Conservation (phyloP, 139 green algal genomes). For the Chlamydomonas schloesseri region DNA sequence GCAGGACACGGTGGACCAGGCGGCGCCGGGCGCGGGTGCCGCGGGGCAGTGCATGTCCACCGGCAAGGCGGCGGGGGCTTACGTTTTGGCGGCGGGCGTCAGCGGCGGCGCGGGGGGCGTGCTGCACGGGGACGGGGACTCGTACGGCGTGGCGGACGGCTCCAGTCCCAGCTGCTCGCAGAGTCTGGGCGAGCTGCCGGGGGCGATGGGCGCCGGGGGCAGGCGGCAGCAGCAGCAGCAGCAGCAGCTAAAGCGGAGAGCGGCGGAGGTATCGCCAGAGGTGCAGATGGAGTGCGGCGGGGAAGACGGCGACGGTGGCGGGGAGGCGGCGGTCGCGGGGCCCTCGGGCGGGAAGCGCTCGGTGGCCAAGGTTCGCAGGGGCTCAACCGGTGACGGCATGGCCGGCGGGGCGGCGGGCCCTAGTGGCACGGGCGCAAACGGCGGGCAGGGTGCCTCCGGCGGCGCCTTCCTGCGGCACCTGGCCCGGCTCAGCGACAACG, state of each 20-base stretch:
- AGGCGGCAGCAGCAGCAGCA: no score
- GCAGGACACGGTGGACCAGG: conserved; percentile 1
- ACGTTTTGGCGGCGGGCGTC: background rate
- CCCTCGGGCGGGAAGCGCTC: background rate
- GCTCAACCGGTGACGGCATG: background rate
- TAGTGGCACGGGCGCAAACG: background rate
- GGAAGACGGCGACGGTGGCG: background rate
- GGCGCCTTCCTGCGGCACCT: conserved; percentile 20
- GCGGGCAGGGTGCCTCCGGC: background rate
- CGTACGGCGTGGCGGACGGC: background rate
- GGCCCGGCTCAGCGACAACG: conserved; percentile 22
- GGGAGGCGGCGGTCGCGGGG: background rate
- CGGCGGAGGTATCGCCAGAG: no score
- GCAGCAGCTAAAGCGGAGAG: no score
- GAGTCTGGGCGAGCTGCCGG: background rate
- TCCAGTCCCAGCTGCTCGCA: conserved; percentile 27
- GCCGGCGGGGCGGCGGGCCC: background rate
- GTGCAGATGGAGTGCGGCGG: background rate
- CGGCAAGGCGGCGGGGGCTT: background rate
- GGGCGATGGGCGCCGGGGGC: background rate
- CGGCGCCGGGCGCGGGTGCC: background rate
- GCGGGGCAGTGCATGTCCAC: background rate
- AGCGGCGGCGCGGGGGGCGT: background rate
- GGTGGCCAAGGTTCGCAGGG: no score
- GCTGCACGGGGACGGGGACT: background rate